These are phyloP conservation scores for Pochonia chlamydosporia DNA, from an alignment of 2,329 filamentous ascomycete species.

Conservation along the genomic window DNA sequence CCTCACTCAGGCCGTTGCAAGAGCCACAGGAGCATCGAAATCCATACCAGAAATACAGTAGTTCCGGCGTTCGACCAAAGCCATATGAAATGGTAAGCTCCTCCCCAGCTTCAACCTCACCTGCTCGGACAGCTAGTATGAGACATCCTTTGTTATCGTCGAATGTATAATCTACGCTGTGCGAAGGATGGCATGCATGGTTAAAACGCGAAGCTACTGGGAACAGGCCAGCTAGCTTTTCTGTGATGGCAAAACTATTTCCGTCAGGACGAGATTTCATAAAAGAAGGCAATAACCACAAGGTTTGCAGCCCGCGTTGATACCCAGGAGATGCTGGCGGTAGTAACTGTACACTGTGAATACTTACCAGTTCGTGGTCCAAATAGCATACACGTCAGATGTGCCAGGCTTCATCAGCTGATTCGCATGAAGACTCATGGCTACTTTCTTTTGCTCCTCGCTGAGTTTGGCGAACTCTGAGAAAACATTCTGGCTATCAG, in stretches of 20 bases:
- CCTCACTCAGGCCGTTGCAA: constrained; percentile 27
- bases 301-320: neutral
- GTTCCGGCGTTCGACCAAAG: constrained; percentile 21
- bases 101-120: constrained; percentile 32
- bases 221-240: constrained; percentile 35
- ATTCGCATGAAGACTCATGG: constrained; percentile 32
- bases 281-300: neutral
- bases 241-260: constrained; percentile 19
- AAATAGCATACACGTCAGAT: constrained; percentile 30
- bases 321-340: neutral
- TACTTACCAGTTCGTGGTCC: constrained; percentile 42
- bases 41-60: constrained; percentile 40
- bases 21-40: constrained; percentile 47
- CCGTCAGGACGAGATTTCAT: neutral
- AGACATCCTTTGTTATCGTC: constrained; percentile 29
- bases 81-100: constrained; percentile 50
- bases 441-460: constrained; percentile 22
- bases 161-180: constrained; percentile 40
- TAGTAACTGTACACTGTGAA: neutral
- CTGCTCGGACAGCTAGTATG: constrained; percentile 30
- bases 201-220: constrained; percentile 51
- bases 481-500: constrained; percentile 22
- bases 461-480: constrained; percentile 30
- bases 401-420: constrained; percentile 20
- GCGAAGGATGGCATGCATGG: constrained; percentile 42